Evolutionary conservation across 2,329 filamentous ascomycete species (phyloP), one percentile per base, ranked within the genome.

Genomic region (Tolypocladium endophyticum): DNA sequence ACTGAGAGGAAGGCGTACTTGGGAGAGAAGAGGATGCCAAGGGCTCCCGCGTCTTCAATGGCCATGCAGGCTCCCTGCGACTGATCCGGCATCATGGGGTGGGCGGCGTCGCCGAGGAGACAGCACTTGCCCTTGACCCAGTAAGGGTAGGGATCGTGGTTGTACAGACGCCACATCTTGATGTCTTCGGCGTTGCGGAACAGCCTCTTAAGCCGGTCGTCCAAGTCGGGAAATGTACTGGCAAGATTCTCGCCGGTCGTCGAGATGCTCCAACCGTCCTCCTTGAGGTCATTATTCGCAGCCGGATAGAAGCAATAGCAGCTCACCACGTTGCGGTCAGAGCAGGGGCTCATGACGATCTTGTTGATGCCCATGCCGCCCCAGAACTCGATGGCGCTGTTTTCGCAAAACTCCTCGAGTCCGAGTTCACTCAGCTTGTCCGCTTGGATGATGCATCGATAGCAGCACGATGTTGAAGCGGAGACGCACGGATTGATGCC

Each of bases 301-400:
- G 81, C 76, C 0, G 84, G 79, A 69, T 86, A 87, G 74, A 87
- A 87, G 71, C 84, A 87, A 71, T 87, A 87, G 71, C 84, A 87
- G 0, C 82, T 85, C 12, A 86, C 73, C 4, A 87, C 70, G 50
- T 79, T 78, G 56, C 83, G 81, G 45, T 77, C 78, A 64, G 85
- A 83, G 71, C 85, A 87, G n/a, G 84, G 81, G 0, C 82, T 86
- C 16, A 87, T 75, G 20, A 87, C 84, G 62, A 87, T 86, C 73
- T 87, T 87, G 68, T 86, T 78, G 60, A 69, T 71, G 58, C 82
- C 79, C 38, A 81, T 76, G n/a, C 85, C 85, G 38, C 85, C 84
- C 84, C 84, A 87, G 71, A 85, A 87, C 68, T 87, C 82, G 6
- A 87, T 74, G 1, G 83, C 84, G 36, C 70, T 74, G 69, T 86